Evolutionary conservation across 163 green algal species (phyloP).

Genomic region (Scenedesmus sp.): DNA sequence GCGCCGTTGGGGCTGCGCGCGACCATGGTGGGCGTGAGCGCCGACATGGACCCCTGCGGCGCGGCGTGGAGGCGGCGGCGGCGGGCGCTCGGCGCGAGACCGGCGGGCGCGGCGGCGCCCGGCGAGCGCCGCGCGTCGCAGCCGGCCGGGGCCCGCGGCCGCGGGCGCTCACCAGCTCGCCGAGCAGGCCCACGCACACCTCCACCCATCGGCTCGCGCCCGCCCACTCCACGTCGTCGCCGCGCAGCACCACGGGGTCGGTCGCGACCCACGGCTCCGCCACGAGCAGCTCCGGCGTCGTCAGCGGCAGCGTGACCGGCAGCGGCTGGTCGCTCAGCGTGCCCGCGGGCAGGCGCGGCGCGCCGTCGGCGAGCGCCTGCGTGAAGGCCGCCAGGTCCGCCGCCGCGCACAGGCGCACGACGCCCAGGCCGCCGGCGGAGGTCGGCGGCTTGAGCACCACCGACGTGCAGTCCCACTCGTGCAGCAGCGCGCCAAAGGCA

Average conservation of each 20-base stretch:
- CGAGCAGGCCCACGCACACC: slow-evolving; percentile 35
- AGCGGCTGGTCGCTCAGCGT: slow-evolving; percentile 1
- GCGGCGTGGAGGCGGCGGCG: neutral
- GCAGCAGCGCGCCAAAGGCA: slow-evolving; percentile 8
- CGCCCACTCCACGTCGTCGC: slow-evolving; percentile 3
- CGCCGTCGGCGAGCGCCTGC: neutral
- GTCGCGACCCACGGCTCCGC: slow-evolving; percentile 42
- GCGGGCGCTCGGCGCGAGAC: too few species aligned
- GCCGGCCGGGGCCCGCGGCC: too few species aligned
- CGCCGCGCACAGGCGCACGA: neutral
- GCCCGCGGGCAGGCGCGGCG: neutral
- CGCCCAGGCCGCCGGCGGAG: slow-evolving; percentile 9
- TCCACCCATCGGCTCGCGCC: slow-evolving; percentile 38
- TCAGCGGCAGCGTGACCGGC: slow-evolving; percentile 19
- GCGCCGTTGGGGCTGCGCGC: neutral
- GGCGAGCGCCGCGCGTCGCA: too few species aligned
- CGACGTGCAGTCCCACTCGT: slow-evolving; percentile 17
- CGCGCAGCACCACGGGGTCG: slow-evolving; percentile 6
- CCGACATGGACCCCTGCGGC: slow-evolving; percentile 27
- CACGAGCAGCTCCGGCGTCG: slow-evolving; percentile 20
- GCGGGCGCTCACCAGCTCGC: slow-evolving; percentile 46
- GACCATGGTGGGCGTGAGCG: slow-evolving; percentile 14
- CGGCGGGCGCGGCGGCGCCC: too few species aligned
- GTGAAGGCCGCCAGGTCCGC: slow-evolving; percentile 1
- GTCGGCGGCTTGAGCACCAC: slow-evolving; percentile 13